A percentile compares a stretch with the other conserved stretches of the same genome.
Conservation (phyloP, 352 stramenopile species). For the Phytophthora niederhauseri region DNA sequence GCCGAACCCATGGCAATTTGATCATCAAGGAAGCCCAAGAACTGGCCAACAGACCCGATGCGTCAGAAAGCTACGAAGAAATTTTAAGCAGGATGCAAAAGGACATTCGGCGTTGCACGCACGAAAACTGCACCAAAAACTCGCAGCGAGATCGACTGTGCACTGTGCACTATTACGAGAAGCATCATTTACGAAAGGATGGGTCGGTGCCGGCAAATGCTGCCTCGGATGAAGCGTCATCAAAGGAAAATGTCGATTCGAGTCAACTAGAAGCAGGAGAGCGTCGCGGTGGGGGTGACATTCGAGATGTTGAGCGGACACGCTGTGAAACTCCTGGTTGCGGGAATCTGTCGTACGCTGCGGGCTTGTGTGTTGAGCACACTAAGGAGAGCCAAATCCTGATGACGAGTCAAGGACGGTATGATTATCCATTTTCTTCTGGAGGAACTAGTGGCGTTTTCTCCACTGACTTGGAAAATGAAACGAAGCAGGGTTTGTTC, state of each 20-base stretch:
- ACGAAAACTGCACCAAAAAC: conserved; percentile 86
- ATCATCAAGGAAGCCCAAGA: conserved; percentile 80
- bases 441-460: conserved; percentile 10
- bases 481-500: conserved; percentile 37
- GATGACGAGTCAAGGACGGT: conserved; percentile 13
- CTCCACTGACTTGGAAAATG: conserved; percentile 25
- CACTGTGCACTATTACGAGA: conserved; percentile 84
- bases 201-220: background rate
- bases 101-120: conserved; percentile 77
- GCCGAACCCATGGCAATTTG: conserved; percentile 85
- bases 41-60: conserved; percentile 47
- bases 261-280: conserved; percentile 7
- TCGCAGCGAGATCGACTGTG: conserved; percentile 86
- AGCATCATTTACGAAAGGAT: conserved; percentile 54
- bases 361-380: conserved; percentile 59
- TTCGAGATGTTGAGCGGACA: conserved; percentile 40
- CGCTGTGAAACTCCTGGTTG: conserved; percentile 43
- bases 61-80: conserved; percentile 70
- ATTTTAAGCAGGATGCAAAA: conserved; percentile 73
- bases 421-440: conserved; percentile 20
- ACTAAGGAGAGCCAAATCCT: conserved; percentile 41
- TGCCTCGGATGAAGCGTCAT: background rate
- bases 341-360: conserved; percentile 49
- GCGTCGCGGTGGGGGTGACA: conserved; percentile 20
- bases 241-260: conserved; percentile 14